Conservation (phyloP, 2,329 filamentous ascomycete species). For the Mycosphaerelloides madeirae region DNA sequence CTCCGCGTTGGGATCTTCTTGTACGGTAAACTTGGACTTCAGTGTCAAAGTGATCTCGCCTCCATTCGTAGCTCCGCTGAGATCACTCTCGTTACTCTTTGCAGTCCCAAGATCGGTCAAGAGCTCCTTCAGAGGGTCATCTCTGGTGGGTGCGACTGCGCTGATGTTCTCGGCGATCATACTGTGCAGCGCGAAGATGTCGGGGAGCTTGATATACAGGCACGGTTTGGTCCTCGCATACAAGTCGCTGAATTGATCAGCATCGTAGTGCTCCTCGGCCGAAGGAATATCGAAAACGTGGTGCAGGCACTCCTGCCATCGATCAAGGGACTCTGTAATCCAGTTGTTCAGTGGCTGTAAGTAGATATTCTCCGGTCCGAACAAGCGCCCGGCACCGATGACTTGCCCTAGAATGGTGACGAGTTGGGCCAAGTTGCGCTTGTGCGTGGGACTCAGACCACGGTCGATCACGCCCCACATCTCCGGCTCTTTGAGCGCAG, state of each 20-base stretch:
- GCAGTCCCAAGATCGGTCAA: slow-evolving; percentile 91
- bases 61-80: slow-evolving; percentile 29
- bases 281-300: slow-evolving; percentile 78
- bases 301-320: slow-evolving; percentile 69
- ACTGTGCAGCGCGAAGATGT: slow-evolving; percentile 94
- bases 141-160: slow-evolving; percentile 70
- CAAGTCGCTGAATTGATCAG: slow-evolving; percentile 97
- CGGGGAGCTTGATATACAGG: slow-evolving; percentile 97
- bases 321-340: slow-evolving; percentile 75
- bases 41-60: slow-evolving; percentile 34
- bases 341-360: slow-evolving; percentile 92
- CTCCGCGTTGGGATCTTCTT: slow-evolving; percentile 78
- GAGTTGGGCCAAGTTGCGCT: slow-evolving; percentile 85
- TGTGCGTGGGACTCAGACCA: slow-evolving; percentile 82
- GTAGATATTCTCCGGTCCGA: slow-evolving; percentile 92
- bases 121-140: slow-evolving; percentile 86
- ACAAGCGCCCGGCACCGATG: slow-evolving; percentile 77
- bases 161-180: slow-evolving; percentile 75
- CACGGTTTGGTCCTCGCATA: slow-evolving; percentile 96
- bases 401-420: slow-evolving; percentile 88
- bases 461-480: slow-evolving; percentile 90
- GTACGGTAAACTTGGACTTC: slow-evolving; percentile 32
- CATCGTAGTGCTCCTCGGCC: slow-evolving; percentile 89
- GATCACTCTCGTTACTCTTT: slow-evolving; percentile 89
- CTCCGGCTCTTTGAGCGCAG: slow-evolving; percentile 82